phyloP scores from a whole-genome alignment of 1,284 basidiomycete species.

The Ustilago esculenta region DNA sequence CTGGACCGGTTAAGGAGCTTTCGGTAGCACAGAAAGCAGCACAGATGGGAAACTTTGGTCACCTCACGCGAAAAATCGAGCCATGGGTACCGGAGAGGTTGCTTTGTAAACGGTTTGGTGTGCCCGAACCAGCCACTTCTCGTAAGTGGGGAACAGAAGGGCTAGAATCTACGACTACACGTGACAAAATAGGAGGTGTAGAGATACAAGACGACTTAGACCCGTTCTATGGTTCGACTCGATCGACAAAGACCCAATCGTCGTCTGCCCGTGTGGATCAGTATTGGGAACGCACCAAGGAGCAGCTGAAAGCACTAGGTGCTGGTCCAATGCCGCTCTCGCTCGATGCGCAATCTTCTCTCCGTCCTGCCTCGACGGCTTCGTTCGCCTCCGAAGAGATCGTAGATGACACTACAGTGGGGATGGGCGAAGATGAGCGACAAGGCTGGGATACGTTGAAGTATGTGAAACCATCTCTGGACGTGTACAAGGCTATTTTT shows the following conservation, averaged over 20 bases:
- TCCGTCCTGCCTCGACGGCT: neutral
- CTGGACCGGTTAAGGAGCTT: conserved; percentile 68
- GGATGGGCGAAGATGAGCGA: conserved; percentile 85
- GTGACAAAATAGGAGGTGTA: neutral
- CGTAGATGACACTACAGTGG: conserved; percentile 69
- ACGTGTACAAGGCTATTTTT: conserved; percentile 83
- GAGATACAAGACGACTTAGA: conserved; percentile 18
- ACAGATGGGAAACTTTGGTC: conserved; percentile 84
- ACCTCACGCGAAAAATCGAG: conserved; percentile 78
- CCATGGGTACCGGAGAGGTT: conserved; percentile 82
- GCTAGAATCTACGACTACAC: no score
- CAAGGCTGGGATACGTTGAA: conserved; percentile 86
- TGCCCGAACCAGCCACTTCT: conserved; percentile 75
- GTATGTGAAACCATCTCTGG: conserved; percentile 85
- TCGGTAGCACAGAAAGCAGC: conserved; percentile 84
- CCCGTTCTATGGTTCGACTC: conserved; percentile 20
- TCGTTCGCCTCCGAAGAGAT: neutral
- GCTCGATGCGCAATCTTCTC: conserved; percentile 28
- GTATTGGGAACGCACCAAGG: conserved; percentile 41
- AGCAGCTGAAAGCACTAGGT: conserved; percentile 24
- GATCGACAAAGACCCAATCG: conserved; percentile 6
- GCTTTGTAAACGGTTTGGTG: conserved; percentile 92
- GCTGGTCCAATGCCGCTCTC: conserved; percentile 37
- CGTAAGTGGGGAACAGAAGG: conserved; percentile 9
- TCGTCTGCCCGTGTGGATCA: conserved; percentile 11